Percentiles rank a stretch among this genome's conserved stretches.
Conservation (phyloP, 257 asterid species). For the Plantago major region DNA sequence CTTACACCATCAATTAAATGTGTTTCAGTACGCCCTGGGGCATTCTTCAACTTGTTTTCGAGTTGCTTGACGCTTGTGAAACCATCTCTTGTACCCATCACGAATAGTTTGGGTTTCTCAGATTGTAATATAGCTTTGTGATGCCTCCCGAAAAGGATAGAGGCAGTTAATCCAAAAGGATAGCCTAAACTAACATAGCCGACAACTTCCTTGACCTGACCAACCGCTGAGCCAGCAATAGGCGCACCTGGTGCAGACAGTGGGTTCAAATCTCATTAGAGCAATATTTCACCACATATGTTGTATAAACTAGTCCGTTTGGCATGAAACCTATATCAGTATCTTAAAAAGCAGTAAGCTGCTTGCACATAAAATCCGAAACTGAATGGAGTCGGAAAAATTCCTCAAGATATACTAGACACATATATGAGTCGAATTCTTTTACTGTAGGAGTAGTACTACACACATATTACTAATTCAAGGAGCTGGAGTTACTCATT, state of each 20-base stretch:
- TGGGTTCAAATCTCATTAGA: too few relatives aligned
- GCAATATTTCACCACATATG: too few relatives aligned
- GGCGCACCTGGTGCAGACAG: constrained; percentile 51
- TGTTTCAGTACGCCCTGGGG: constrained; percentile 46
- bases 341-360: too few relatives aligned
- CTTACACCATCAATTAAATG: constrained; percentile 67
- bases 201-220: constrained; percentile 48
- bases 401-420: too few relatives aligned
- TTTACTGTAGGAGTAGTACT: too few relatives aligned
- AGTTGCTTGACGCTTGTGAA: constrained; percentile 81
- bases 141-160: constrained; percentile 77
- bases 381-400: too few relatives aligned
- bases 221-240: constrained; percentile 79
- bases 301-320: too few relatives aligned
- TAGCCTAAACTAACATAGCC: constrained; percentile 76
- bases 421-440: too few relatives aligned
- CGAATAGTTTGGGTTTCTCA: constrained; percentile 74
- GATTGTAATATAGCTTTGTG: constrained; percentile 60
- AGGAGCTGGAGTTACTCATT: too few relatives aligned
- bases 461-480: too few relatives aligned
- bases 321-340: too few relatives aligned
- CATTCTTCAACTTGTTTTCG: constrained; percentile 64
- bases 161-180: constrained; percentile 73
- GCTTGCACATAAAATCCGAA: too few relatives aligned
- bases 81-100: constrained; percentile 81